phyloP scores from a whole-genome alignment of 2,329 filamentous ascomycete species.

The Fusarium sp. region DNA sequence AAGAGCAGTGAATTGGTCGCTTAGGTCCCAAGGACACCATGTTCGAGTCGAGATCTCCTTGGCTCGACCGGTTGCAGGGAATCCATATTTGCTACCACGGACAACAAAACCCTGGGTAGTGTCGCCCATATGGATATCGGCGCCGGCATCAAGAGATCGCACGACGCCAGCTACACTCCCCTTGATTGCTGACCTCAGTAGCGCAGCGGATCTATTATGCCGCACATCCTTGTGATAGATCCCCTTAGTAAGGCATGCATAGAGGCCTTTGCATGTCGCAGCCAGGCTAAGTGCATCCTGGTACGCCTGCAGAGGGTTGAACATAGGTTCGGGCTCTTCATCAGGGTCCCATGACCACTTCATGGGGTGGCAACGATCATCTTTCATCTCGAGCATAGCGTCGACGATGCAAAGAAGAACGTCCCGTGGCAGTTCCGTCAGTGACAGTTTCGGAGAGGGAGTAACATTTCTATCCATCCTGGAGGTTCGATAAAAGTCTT shows the following conservation, averaged over 20 bases:
- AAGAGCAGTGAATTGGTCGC: constrained; percentile 4
- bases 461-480: not conserved
- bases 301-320: not conserved
- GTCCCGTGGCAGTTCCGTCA: not conserved
- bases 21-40: not conserved
- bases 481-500: not conserved
- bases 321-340: not conserved
- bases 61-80: too few relatives aligned
- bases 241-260: not conserved
- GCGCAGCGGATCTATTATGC: not conserved
- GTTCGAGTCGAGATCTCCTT: not conserved
- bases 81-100: too few relatives aligned
- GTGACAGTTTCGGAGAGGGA: not conserved
- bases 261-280: not conserved
- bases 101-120: not conserved
- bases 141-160: not conserved
- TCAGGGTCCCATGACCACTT: not conserved
- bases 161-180: not conserved
- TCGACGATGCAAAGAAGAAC: constrained; percentile 1
- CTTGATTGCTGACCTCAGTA: not conserved
- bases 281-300: constrained; percentile 11
- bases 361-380: not conserved
- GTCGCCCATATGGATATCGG: not conserved
- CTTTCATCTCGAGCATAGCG: not conserved
- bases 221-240: constrained; percentile 8